Conservation (phyloP, 805 yeast genomes). For the Teunomyces gatunensis region DNA sequence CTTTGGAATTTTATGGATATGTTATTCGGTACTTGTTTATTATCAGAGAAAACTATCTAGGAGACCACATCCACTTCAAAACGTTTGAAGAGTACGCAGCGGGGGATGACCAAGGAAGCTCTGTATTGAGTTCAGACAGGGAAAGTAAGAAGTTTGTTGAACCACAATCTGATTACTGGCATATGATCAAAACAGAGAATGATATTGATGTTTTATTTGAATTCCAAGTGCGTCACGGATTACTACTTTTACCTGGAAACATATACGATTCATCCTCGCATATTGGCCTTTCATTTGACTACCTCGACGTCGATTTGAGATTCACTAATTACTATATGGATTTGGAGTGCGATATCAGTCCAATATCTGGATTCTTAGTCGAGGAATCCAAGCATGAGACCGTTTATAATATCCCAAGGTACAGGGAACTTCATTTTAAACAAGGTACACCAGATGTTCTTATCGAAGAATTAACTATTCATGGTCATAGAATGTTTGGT, state of each 20-base stretch:
- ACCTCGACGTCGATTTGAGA: slow-evolving; percentile 74
- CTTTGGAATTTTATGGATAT: slow-evolving; percentile 75
- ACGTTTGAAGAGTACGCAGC: slow-evolving; percentile 78
- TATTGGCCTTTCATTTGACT: slow-evolving; percentile 59
- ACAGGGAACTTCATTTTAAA: slow-evolving; percentile 15
- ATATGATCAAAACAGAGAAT: slow-evolving; percentile 51
- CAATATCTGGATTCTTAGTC: slow-evolving; percentile 42
- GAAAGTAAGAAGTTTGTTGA: slow-evolving; percentile 3
- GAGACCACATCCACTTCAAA: slow-evolving; percentile 76
- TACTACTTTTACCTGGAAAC: slow-evolving; percentile 68
- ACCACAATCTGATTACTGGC: slow-evolving; percentile 31
- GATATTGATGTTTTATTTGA: slow-evolving; percentile 77
- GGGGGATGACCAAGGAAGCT: slow-evolving; percentile 5
- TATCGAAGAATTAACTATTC: slow-evolving; percentile 62
- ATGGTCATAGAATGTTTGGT: slow-evolving; percentile 93
- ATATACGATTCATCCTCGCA: slow-evolving; percentile 64
- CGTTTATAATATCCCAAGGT: slow-evolving; percentile 23
- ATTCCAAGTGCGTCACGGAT: slow-evolving; percentile 67
- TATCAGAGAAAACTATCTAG: slow-evolving; percentile 85
- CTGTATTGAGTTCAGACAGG: background rate
- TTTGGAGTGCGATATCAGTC: slow-evolving; percentile 69
- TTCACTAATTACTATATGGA: slow-evolving; percentile 94
- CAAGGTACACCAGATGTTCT: slow-evolving; percentile 21
- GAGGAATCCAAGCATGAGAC: slow-evolving; percentile 19
- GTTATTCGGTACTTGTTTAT: slow-evolving; percentile 71